Percentiles rank a stretch among this genome's conserved stretches.
phyloP scores from a whole-genome alignment of 1,284 basidiomycete species.

The Ustilago tritici region DNA sequence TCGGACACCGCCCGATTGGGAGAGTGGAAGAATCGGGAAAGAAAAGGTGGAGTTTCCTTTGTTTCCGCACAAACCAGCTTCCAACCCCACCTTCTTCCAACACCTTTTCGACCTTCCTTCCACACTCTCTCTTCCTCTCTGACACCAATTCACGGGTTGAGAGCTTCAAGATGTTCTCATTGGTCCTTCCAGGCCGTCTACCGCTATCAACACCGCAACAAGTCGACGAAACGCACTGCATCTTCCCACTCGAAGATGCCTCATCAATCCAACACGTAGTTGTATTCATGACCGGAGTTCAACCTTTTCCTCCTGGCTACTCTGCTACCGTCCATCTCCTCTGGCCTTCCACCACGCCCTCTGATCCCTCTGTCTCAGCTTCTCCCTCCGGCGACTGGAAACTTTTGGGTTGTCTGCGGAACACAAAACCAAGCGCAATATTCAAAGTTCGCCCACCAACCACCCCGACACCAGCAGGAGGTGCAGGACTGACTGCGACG shows the following conservation, averaged over 20 bases:
- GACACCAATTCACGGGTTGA: background rate
- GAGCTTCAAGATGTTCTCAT: constrained; percentile 62
- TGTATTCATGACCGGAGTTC: constrained; percentile 66
- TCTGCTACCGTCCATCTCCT: constrained; percentile 65
- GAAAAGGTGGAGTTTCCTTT: constrained; percentile 13
- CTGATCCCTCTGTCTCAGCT: constrained; percentile 23
- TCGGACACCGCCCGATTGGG: constrained; percentile 4
- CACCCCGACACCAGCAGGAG: background rate
- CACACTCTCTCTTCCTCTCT: background rate
- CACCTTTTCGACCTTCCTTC: background rate
- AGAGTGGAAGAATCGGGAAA: background rate
- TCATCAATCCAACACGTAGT: constrained; percentile 60
- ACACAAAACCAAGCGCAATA: constrained; percentile 67
- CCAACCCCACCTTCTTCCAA: background rate
- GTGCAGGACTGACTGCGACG: constrained; percentile 28
- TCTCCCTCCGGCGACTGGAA: constrained; percentile 53
- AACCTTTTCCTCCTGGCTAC: constrained; percentile 64
- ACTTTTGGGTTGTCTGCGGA: constrained; percentile 61
- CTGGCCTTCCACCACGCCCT: constrained; percentile 40
- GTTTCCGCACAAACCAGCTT: background rate
- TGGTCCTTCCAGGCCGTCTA: constrained; percentile 64
- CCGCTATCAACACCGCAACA: constrained; percentile 62
- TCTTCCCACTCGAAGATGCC: constrained; percentile 63
- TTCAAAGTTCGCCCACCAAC: constrained; percentile 44
- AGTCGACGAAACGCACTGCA: constrained; percentile 65